Evolutionary conservation across 306 rosid genomes (phyloP), one percentile per base, ranked within the genome.

Genomic region (Trifolium dubium): DNA sequence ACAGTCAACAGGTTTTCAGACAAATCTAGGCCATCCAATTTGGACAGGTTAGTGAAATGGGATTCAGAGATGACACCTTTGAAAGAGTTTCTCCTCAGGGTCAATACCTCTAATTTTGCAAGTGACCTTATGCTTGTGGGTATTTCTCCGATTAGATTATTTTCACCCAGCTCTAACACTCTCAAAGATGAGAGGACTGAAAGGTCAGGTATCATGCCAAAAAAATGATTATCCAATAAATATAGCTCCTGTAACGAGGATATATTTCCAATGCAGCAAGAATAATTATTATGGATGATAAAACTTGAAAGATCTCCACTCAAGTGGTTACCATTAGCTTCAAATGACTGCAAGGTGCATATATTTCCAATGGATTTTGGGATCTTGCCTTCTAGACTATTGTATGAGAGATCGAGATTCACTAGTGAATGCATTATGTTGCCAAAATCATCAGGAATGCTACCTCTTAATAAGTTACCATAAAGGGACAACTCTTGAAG

Each of bases 241-340:
- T 0, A 2, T 32, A 81, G 53, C 5, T 18, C 35, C 10, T 63
- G 55, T 7, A 81, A 64, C 1, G 69, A 75, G 32, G 58, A 40
- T 6, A 14, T 43, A 32, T 60, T 60, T 41, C 18, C 35, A 31
- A 5, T 43, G 68, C 68, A 72, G 44, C 6, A 10, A 5, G 77
- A 72, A 29, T 23, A 44, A 44, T 72, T 72, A 4, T 0, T 72
- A 6, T 2, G 47, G n/a, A 13, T 2, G 19, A 71, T 55, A 1
- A 60, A 60, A 72, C 15, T 30, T 29, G 60, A 30, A 43, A 32
- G 15, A 23, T 50, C 70, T 12, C 77, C 77, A 31, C 28, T 73
- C 29, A 73, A 47, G 8, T 0, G 9, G 28, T 73, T 73, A 8
- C 4, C 0, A 28, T 0, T 0, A 31, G 49, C 61, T 0, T 0